Base-by-base conservation (phyloP, 2,329 filamentous ascomycete species). In the Fusarium transvaalense region DNA sequence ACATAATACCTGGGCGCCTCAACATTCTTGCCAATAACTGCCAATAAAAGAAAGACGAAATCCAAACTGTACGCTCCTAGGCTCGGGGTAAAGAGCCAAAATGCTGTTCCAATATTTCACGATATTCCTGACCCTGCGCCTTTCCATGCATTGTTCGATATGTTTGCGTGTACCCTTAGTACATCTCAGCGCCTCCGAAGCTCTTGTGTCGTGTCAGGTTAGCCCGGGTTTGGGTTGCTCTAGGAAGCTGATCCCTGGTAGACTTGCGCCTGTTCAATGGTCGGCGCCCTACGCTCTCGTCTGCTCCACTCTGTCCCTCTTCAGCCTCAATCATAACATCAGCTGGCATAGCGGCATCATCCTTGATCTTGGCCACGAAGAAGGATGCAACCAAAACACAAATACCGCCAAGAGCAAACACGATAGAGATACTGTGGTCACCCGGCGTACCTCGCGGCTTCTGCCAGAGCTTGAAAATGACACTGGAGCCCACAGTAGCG, bases 351-450 rank as follows among this genome's bases (percentile, higher is more conserved):
- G 77, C 76, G 17, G 80, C 74, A 43, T 90, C 88, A 73, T 94
- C 92, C 38, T 85, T 83, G 35, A 96, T 88, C 60, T 85, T 84
- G 51, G 85, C 82, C 13, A 93, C 90, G 75, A 95, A 86, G 71
- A 86, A 92, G 7, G 92, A 93, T 8, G 95, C 92, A 5, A 91
- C 81, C 47, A 97, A 78, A 2, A 94, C 92, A 66, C 91, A 92
- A 42, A 92, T 79, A 3, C 94, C 95, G 2, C 94, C 94, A 56
- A 97, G 90, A 21, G 94, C 88, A 72, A 98, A 82, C 41, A 97
- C 93, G 82, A 95, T 93, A 17, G 91, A 90, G 50, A 97, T 92
- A 77, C 92, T 97, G 69, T 91, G 89, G 80, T 98, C 95, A 34
- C 93, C 94, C 0, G 93, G 91, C 6, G 86, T 88, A 6, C 94